Percentiles rank a stretch among this genome's conserved stretches.
Evolutionary conservation across 2,329 filamentous ascomycete species (phyloP).

Genomic region (Penicillium brasilianum): DNA sequence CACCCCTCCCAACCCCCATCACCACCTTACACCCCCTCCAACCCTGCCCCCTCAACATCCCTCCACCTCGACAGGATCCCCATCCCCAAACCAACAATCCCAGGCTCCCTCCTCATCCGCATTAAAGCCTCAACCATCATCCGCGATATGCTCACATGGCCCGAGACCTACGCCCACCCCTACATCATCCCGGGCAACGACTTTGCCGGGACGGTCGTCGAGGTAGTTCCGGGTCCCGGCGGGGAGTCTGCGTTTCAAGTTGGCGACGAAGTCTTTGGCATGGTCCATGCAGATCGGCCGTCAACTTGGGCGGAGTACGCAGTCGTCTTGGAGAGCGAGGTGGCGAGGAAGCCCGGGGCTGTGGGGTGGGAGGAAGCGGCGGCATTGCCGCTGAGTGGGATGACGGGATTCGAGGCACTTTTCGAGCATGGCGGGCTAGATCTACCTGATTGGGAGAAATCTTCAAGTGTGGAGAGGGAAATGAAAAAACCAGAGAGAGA

Average conservation of each 20-base stretch:
- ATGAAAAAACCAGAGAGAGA: too few relatives aligned
- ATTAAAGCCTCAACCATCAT: constrained; percentile 33
- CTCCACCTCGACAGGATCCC: constrained; percentile 30
- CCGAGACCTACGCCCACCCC: constrained; percentile 34
- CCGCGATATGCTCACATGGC: constrained; percentile 34
- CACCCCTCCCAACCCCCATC: constrained; percentile 24
- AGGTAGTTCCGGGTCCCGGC: constrained; percentile 13
- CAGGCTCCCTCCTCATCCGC: constrained; percentile 29
- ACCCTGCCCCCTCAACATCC: constrained; percentile 32
- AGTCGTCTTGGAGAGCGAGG: constrained; percentile 29
- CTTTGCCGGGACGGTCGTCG: constrained; percentile 27
- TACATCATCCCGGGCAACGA: constrained; percentile 32
- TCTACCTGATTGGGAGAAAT: constrained; percentile 4
- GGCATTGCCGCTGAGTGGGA: constrained; percentile 35
- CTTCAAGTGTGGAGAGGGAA: background rate
- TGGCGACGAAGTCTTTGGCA: constrained; percentile 39
- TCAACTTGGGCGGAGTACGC: constrained; percentile 38
- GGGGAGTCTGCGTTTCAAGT: constrained; percentile 20
- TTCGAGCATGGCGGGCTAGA: constrained; percentile 31
- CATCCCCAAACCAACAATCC: constrained; percentile 22
- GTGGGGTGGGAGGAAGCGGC: constrained; percentile 33
- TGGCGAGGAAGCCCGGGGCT: constrained; percentile 29
- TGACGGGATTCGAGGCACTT: constrained; percentile 39
- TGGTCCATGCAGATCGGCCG: constrained; percentile 28
- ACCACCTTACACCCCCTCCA: constrained; percentile 31